Base-by-base conservation (phyloP, 2,329 filamentous ascomycete species). In the Ophiostoma australiae region DNA sequence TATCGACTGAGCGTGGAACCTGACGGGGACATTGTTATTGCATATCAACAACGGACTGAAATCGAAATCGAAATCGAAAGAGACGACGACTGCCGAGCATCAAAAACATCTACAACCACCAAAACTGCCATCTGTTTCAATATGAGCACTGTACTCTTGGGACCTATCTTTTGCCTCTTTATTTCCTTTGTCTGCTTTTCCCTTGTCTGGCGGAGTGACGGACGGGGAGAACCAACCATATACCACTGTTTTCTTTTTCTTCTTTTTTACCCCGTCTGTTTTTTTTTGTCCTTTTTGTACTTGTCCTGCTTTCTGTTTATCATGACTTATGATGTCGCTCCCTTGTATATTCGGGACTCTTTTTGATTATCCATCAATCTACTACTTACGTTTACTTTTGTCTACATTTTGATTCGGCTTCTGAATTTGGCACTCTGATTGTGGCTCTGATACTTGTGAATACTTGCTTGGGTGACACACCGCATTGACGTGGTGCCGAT, bases 161-260 rank as follows among this genome's bases (percentile, higher is more conserved):
- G 35, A 3, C 23, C 31, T 69, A 65, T 33, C 23, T 66, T 11
- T n/a, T 66, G 6, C 65, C 35, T 35, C 8, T 69, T 63, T 52
- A 41, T 44, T 52, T 39, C 35, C n/a, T 39, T 66, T 66, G 33
- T 66, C 63, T 66, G 20, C 35, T 39, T 39, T 41, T 65, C 13
- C 27, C 33, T 65, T 6, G 61, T 65, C 37, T 23, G 65, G 20
- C 35, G 31, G 65, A 67, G 35, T 39, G 65, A 39, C 37, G 10
- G 39, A 48, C 17, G 65, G 63, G n/a, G 33, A 27, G 66, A 67
- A n/a, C 66, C 66, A 17, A 67, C 66, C 66, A 67, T 67, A 67
- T 67, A 67, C 66, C 66, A 67, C 66, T 67, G 37, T 55, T 55
- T 52, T 33, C 37, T 55, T 23, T 23, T 55, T n/a, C 7, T 48